Evolutionary conservation across 352 stramenopile species (phyloP).

Genomic region (Elongisporangium senticosum): DNA sequence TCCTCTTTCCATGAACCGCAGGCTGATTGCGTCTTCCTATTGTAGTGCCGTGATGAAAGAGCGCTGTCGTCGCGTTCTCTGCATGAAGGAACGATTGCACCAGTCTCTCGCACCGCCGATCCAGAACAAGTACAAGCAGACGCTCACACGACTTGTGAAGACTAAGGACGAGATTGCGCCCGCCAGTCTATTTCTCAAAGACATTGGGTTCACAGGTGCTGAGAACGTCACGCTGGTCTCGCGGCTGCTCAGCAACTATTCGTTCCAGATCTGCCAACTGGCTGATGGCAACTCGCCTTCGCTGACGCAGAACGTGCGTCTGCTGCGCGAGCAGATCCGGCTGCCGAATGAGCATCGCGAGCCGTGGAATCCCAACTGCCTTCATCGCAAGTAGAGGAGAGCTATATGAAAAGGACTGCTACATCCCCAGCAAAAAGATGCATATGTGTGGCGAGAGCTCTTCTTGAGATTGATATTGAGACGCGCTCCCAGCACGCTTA

Average conservation of each 20-base stretch:
- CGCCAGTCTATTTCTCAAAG: slow-evolving; percentile 67
- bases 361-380: slow-evolving; percentile 36
- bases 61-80: slow-evolving; percentile 51
- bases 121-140: slow-evolving; percentile 42
- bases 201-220: slow-evolving; percentile 59
- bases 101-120: slow-evolving; percentile 38
- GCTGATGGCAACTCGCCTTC: slow-evolving; percentile 67
- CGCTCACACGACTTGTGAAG: slow-evolving; percentile 33
- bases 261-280: slow-evolving; percentile 83
- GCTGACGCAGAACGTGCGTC: slow-evolving; percentile 80
- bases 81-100: slow-evolving; percentile 64
- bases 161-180: slow-evolving; percentile 42
- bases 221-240: slow-evolving; percentile 61
- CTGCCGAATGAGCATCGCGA: slow-evolving; percentile 12
- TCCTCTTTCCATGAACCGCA: not conserved
- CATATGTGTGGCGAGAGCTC: too few species aligned
- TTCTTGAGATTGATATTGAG: not conserved
- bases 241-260: slow-evolving; percentile 65
- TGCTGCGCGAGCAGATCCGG: slow-evolving; percentile 48
- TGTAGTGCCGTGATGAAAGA: slow-evolving; percentile 46
- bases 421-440: too few species aligned
- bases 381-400: not conserved
- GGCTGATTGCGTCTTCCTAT: not conserved
- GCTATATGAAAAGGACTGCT: too few species aligned
- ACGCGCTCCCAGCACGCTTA: not conserved